Conservation (phyloP, 148 eudicot genomes). For the Camellia lanceoleosa region DNA sequence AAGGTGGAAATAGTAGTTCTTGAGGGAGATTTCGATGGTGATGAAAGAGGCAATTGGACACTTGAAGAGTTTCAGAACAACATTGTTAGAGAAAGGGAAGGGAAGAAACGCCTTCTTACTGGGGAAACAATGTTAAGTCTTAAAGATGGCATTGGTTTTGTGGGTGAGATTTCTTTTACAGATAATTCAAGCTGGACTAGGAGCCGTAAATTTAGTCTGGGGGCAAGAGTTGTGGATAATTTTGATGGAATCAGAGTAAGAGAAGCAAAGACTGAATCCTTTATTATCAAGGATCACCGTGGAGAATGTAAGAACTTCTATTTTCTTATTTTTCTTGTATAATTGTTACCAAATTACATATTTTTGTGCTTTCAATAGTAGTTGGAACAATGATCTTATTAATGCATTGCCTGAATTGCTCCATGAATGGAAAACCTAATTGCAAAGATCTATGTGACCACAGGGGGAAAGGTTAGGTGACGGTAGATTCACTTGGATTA, state of each 20-base stretch:
- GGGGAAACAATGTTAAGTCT: conserved; percentile 54
- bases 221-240: conserved; percentile 59
- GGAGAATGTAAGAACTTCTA: conserved; percentile 60
- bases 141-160: conserved; percentile 55
- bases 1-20: conserved; percentile 79
- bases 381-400: neutral
- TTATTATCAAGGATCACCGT: conserved; percentile 80
- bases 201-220: conserved; percentile 76
- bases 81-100: conserved; percentile 77
- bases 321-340: neutral
- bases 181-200: conserved; percentile 86
- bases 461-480: neutral
- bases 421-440: neutral
- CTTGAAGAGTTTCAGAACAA: conserved; percentile 66
- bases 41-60: conserved; percentile 65
- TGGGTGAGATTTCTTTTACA: conserved; percentile 64
- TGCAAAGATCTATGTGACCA: neutral
- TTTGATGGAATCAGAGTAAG: conserved; percentile 47
- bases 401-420: neutral
- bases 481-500: neutral
- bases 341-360: neutral
- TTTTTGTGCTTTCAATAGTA: neutral
- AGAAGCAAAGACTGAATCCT: conserved; percentile 82
- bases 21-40: conserved; percentile 75
- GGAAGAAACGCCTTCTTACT: conserved; percentile 64